Conservation (phyloP, 805 yeast genomes). For the Zygosaccharomyces pseudorouxii region DNA sequence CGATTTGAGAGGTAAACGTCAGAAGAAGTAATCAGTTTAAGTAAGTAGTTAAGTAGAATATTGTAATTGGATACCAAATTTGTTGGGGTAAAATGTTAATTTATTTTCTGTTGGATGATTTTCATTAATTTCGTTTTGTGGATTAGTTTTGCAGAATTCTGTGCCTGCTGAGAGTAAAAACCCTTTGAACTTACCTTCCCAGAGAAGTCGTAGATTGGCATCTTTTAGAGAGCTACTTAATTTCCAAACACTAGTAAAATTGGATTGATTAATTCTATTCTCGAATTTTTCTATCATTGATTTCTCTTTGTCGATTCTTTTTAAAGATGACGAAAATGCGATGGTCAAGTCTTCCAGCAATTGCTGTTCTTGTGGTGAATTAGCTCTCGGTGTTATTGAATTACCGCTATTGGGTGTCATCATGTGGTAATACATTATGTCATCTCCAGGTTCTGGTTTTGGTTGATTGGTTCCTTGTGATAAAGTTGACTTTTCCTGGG, state of each 20-base stretch:
- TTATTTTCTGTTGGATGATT: conserved; percentile 1
- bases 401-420: conserved; percentile 8
- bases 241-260: conserved; percentile 68
- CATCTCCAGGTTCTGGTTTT: conserved; percentile 4
- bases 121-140: conserved; percentile 37
- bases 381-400: conserved; percentile 8
- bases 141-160: conserved; percentile 36
- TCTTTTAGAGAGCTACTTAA: conserved; percentile 65
- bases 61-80: conserved; percentile 32
- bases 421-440: conserved; percentile 19
- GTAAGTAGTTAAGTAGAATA: conserved; percentile 21
- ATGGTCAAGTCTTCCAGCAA: conserved; percentile 27
- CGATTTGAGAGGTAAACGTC: conserved; percentile 37
- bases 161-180: conserved; percentile 75
- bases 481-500: not conserved
- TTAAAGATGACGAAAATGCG: conserved; percentile 32
- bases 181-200: conserved; percentile 87
- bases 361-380: conserved; percentile 20
- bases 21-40: conserved; percentile 18
- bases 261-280: conserved; percentile 45
- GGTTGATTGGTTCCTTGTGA: conserved; percentile 9
- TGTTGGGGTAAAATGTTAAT: conserved; percentile 16
- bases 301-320: conserved; percentile 34
- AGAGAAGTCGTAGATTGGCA: conserved; percentile 55
- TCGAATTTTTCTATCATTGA: conserved; percentile 50